Base-by-base conservation (phyloP, 1,139 yeast genomes). In the Taiozyma onychis region DNA sequence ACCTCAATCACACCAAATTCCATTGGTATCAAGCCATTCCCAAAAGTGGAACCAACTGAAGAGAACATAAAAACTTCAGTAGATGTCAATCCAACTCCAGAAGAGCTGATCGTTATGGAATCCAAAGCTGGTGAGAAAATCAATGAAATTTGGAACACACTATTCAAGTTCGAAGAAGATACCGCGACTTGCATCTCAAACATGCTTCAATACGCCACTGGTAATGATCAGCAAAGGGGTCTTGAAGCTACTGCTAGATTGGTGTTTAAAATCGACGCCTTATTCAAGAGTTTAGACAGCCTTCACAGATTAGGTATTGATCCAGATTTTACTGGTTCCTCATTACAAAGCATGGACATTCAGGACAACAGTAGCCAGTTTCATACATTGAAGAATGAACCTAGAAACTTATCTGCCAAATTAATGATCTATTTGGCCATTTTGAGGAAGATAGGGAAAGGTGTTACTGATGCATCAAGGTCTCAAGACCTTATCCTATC, bases 141-240 rank as follows among this genome's bases (percentile, higher is more conserved):
- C 6, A 78, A 86, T 70, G 81, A 82, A 34, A 87, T 93, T 43
- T 95, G 99, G 99, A 76, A 88, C 24, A 85, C 88, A 0, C 73
- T 95, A 37, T 89, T 95, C 48, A 88, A 86, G 34, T 95, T 82
- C 66, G 99, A 95, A 69, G 98, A 91, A 65, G 82, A 85, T n/a
- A 80, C 96, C 3, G 99, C 98, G 0, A 80, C 90, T 1, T 84
- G 91, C 62, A 89, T 95, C 34, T 87, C 96, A 4, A 95, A 89
- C 59, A 91, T 95, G 97, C 77, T 95, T 46, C 86, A 90, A 56
- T 78, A 78, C 58, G 91, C 97, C 5, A 85, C 96, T 41, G 80
- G 83, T 18, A 88, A 88, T 37, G 82, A 87, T 59, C 90, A 85
- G 60, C 65, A 72, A 14, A 79, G 78, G 46, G 97, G 98, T 1